Percentiles rank a stretch among this genome's conserved stretches.
These are phyloP conservation scores for Agmasoma carcini DNA, from an alignment of 371 early-diverging fungal species.

Conservation along the genomic window DNA sequence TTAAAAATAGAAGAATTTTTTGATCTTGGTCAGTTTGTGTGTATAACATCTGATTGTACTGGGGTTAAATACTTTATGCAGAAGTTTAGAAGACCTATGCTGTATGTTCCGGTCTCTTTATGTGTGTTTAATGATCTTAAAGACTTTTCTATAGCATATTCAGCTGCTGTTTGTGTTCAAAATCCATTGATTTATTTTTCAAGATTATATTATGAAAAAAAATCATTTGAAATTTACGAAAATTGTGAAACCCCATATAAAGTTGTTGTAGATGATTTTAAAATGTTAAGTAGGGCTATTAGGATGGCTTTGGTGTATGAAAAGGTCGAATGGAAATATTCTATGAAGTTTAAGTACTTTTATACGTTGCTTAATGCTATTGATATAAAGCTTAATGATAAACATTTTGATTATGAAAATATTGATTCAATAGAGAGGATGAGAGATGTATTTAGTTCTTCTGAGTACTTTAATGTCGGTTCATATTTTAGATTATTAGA, in stretches of 20 bases:
- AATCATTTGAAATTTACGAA: neutral
- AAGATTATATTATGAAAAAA: neutral
- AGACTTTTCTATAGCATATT: constrained; percentile 14
- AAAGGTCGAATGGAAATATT: constrained; percentile 16
- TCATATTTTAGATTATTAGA: constrained; percentile 4
- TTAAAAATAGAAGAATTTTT: constrained; percentile 5
- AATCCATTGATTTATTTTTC: constrained; percentile 21
- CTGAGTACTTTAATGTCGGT: neutral
- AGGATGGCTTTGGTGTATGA: neutral
- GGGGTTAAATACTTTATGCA: constrained; percentile 6
- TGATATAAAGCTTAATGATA: neutral
- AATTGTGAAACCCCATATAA: too few species aligned
- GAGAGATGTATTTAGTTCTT: neutral
- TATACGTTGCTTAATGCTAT: constrained; percentile 7
- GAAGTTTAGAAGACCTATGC: neutral
- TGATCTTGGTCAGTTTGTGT: neutral
- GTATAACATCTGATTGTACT: neutral
- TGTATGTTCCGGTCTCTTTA: constrained; percentile 4
- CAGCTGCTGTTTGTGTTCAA: constrained; percentile 2
- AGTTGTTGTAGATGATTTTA: too few species aligned
- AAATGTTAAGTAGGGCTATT: neutral
- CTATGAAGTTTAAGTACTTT: neutral
- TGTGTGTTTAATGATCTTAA: constrained; percentile 4
- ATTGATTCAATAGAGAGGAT: neutral
- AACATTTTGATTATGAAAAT: constrained; percentile 2